Evolutionary conservation across 306 rosid species (phyloP), one percentile per base, ranked within the genome.

Genomic region (Vachellia collinsii): DNA sequence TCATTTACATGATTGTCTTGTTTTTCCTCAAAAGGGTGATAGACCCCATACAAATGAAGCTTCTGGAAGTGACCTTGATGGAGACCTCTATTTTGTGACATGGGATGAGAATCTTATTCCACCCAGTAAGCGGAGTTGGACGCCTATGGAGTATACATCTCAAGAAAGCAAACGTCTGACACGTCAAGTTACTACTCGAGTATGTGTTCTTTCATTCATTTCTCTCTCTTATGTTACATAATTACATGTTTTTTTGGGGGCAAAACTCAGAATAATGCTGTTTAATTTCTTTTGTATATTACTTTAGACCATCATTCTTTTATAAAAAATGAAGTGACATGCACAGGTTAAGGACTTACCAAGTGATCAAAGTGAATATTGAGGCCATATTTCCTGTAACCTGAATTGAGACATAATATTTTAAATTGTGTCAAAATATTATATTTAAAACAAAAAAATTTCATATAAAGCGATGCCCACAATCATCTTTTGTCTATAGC

Each of bases 51-150:
- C 97, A 54, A 73, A 94, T 82, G 99, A 95, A 86, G 98, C 99
- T 83, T 93, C 98, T 85, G 99, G 97, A 82, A 93, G 98, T 85
- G 99, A 93, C 87, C 94, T 93, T 72, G 98, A 95, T 14, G 98
- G 94, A 62, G 99, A 95, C 75, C 93, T 93, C 12, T 95, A 95
- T 87, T 95, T 95, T 85, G 94, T 88, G 77, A 95, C 98, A 7
- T 95, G 97, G 98, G 97, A 93, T 88, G 90, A 85, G 77, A 86
- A 85, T 78, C 91, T 90, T 66, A 82, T 90, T 85, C 92, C 94
- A 23, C 91, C 92, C 23, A 29, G 85, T 70, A 90, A 88, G 82
- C 87, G 62, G 85, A 90, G 92, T 83, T 85, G 81, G 84, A 9
- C 17, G 0, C 92, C 94, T 13, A 90, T 90, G 94, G 69, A 82